phyloP scores from a whole-genome alignment of 1,139 yeast species.

The Scheffersomyces cryptocercus region DNA sequence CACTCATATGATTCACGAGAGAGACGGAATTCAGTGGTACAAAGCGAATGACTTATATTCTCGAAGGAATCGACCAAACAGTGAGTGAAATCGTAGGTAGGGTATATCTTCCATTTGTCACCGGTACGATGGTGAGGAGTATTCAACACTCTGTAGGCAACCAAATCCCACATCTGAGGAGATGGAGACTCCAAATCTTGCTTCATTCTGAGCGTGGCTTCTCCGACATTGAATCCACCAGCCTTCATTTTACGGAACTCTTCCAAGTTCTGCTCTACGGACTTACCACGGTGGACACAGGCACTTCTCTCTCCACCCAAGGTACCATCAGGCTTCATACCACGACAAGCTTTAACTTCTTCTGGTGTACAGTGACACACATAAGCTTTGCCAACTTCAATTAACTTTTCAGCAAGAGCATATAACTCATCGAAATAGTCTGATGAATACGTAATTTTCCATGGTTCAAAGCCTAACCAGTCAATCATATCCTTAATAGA shows the following conservation, averaged over 20 bases:
- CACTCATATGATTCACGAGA: constrained; percentile 97
- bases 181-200: constrained; percentile 89
- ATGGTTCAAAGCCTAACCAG: constrained; percentile 94
- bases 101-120: constrained; percentile 94
- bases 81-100: constrained; percentile 98
- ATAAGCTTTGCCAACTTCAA: constrained; percentile 71
- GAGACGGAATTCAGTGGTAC: constrained; percentile 91
- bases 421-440: constrained; percentile 92
- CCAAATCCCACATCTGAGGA: constrained; percentile 99
- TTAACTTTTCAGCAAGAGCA: constrained; percentile 80
- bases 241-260: constrained; percentile 91
- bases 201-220: constrained; percentile 95
- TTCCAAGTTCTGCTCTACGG: constrained; percentile 70
- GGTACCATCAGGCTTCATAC: constrained; percentile 86
- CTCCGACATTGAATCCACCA: constrained; percentile 85
- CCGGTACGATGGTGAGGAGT: constrained; percentile 97
- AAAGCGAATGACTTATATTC: constrained; percentile 90
- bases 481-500: constrained; percentile 81
- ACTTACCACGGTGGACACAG: constrained; percentile 70
- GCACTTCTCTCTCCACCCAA: constrained; percentile 90
- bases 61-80: constrained; percentile 98
- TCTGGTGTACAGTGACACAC: constrained; percentile 94
- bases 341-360: constrained; percentile 86
- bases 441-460: constrained; percentile 92
- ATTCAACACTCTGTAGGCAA: constrained; percentile 93